phyloP scores from a whole-genome alignment of 768 basidiomycete genomes.

The Panus rudis region DNA sequence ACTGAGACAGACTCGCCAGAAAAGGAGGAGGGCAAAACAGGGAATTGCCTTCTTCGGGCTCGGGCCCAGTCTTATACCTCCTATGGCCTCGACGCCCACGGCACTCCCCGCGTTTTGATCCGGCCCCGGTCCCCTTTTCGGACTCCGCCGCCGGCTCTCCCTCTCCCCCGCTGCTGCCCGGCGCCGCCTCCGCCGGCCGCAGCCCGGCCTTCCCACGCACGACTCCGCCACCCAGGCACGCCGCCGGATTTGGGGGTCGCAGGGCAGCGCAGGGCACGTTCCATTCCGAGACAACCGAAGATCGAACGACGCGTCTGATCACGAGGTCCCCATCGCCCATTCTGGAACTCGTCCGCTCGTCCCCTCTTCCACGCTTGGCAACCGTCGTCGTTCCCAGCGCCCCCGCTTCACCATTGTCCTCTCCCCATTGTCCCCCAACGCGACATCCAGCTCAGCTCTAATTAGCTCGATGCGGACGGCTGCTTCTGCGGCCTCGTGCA shows the following conservation, averaged over 20 bases:
- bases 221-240: slow-evolving; percentile 16
- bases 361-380: too few species aligned
- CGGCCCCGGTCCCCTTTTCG: not conserved
- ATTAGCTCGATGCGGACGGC: too few species aligned
- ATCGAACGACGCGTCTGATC: too few species aligned
- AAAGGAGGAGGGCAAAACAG: not conserved
- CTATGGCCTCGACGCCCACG: not conserved
- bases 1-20: not conserved
- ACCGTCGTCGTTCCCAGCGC: too few species aligned
- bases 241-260: slow-evolving; percentile 4
- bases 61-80: not conserved
- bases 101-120: not conserved
- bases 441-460: too few species aligned
- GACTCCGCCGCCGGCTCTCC: not conserved
- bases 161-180: not conserved
- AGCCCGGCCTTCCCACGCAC: slow-evolving; percentile 12
- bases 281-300: slow-evolving; percentile 17
- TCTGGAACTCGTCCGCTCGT: too few species aligned
- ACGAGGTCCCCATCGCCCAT: too few species aligned
- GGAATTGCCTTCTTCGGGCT: not conserved
- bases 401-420: too few species aligned
- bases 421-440: too few species aligned
- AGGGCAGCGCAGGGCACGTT: slow-evolving; percentile 3
- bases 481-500: too few species aligned
- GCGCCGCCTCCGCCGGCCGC: not conserved